These are phyloP conservation scores for Sporobolomyces phaffii DNA, from an alignment of 768 basidiomycete genomes.

Conservation along the genomic window DNA sequence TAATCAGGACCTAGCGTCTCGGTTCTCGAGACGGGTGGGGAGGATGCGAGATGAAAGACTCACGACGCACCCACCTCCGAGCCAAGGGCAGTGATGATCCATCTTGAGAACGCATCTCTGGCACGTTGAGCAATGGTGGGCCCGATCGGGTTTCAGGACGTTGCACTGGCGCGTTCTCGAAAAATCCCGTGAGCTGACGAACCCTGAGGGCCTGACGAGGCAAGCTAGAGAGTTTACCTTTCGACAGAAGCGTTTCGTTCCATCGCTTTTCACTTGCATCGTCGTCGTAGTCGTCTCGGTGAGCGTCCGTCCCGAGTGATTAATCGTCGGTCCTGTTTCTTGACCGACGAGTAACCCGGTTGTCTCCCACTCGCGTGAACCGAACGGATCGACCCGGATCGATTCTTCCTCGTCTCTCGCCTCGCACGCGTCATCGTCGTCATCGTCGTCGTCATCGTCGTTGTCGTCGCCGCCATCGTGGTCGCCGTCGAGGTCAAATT, in stretches of 20 bases:
- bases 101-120: conserved; percentile 31
- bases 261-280: conserved; percentile 32
- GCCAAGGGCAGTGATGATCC: conserved; percentile 39
- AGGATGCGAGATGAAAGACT: background rate
- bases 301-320: too few relatives aligned
- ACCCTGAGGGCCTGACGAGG: too few relatives aligned
- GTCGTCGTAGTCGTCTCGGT: background rate
- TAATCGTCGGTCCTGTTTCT: too few relatives aligned
- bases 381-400: background rate
- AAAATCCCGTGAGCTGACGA: background rate
- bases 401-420: conserved; percentile 1
- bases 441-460: background rate
- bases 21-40: too few relatives aligned
- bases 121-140: conserved; percentile 37
- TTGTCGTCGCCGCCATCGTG: too few relatives aligned
- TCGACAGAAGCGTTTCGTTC: conserved; percentile 22
- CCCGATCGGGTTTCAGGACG: conserved; percentile 31
- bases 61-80: conserved; percentile 33
- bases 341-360: too few relatives aligned
- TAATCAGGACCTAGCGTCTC: too few relatives aligned
- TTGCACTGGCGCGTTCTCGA: conserved; percentile 14
- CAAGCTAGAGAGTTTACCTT: conserved; percentile 6
- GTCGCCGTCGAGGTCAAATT: too few relatives aligned
- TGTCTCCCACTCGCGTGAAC: background rate
- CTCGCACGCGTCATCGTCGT: too few relatives aligned